Conservation (phyloP, 2,329 filamentous ascomycete species). For the Tolypocladium album region DNA sequence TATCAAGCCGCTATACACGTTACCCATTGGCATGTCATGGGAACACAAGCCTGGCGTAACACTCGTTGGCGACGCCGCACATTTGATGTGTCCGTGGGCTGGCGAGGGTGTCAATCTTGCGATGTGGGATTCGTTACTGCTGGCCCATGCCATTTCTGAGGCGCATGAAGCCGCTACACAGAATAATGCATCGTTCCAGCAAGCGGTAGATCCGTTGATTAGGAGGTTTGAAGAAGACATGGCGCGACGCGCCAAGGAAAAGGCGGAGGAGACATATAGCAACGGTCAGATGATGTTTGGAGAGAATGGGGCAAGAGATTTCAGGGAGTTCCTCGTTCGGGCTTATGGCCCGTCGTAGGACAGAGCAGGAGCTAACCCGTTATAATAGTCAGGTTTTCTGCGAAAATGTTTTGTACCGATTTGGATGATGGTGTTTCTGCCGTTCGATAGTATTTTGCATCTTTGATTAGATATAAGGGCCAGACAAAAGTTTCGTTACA, state of each 20-base stretch:
- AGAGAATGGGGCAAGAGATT: constrained; percentile 1
- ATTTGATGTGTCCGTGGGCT: constrained; percentile 39
- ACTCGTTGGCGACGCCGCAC: constrained; percentile 43
- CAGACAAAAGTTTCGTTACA: too few relatives aligned
- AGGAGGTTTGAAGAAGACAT: constrained; percentile 1
- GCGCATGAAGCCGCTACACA: not conserved
- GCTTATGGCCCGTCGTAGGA: not conserved
- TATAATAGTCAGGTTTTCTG: too few relatives aligned
- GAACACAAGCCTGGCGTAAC: constrained; percentile 28
- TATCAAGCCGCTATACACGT: constrained; percentile 19
- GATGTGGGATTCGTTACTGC: constrained; percentile 35
- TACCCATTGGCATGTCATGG: constrained; percentile 34
- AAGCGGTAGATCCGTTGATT: constrained; percentile 7
- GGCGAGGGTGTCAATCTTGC: constrained; percentile 45
- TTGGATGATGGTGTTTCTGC: too few relatives aligned
- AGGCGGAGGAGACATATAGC: constrained; percentile 5
- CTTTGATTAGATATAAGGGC: too few relatives aligned
- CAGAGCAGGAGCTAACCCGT: not conserved
- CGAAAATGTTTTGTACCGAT: too few relatives aligned
- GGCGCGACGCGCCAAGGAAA: not conserved
- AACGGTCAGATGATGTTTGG: constrained; percentile 4
- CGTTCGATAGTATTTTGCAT: too few relatives aligned
- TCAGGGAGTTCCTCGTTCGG: not conserved
- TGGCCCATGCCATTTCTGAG: constrained; percentile 21
- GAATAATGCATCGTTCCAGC: constrained; percentile 4